Evolutionary conservation across 2,329 filamentous ascomycete species (phyloP).

Genomic region (Colletotrichum tropicale): DNA sequence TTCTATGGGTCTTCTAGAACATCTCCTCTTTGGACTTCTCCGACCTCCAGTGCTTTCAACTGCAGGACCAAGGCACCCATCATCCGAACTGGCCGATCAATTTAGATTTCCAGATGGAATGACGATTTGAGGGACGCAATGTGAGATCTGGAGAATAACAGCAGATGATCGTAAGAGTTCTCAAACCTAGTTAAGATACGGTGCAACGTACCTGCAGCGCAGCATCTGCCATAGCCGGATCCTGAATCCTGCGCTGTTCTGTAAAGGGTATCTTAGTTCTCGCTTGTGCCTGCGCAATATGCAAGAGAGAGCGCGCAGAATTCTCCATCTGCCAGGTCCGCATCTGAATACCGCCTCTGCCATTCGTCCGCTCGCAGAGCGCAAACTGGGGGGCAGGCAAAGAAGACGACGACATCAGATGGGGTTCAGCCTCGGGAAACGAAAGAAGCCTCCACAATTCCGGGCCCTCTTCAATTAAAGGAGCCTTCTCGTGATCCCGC

Average conservation of each 20-base stretch:
- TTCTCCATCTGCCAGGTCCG: neutral
- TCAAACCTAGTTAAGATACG: neutral
- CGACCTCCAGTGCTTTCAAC: neutral
- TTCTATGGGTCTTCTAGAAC: constrained; percentile 11
- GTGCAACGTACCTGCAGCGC: neutral
- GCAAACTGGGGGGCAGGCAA: neutral
- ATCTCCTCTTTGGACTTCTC: constrained; percentile 2
- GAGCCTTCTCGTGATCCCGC: constrained; percentile 14
- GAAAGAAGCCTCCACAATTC: constrained; percentile 7
- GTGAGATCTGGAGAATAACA: neutral
- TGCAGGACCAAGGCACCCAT: neutral
- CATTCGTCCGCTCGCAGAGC: neutral
- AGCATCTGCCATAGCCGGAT: neutral
- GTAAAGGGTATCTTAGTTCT: neutral
- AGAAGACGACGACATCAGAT: constrained; percentile 1
- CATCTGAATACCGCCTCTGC: neutral
- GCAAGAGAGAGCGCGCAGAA: neutral
- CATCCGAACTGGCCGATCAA: constrained; percentile 1
- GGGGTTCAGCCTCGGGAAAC: constrained; percentile 1
- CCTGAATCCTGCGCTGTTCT: neutral
- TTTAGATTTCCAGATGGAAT: neutral
- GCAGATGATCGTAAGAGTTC: constrained; percentile 1
- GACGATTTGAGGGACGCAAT: neutral
- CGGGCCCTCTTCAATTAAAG: constrained; percentile 10
- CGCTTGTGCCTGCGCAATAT: constrained; percentile 2